Percentiles rank a stretch among this genome's conserved stretches.
Conservation (phyloP, 2,329 filamentous ascomycete genomes). For the Stachybotrys echinatus region DNA sequence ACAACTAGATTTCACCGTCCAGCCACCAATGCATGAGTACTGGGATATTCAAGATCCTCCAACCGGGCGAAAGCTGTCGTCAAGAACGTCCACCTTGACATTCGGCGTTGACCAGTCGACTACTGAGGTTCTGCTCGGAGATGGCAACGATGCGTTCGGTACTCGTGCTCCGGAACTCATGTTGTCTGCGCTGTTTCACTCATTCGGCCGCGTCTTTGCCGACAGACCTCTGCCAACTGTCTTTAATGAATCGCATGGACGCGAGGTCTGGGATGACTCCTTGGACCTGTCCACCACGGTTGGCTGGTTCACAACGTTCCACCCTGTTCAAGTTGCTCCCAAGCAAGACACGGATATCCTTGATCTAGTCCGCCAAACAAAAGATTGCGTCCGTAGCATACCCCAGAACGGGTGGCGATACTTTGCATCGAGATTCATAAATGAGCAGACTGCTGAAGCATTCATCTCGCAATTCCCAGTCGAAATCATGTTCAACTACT, state of each 20-base stretch:
- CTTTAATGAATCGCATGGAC: constrained; percentile 27
- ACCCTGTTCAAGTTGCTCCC: neutral
- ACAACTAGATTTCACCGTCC: too few species aligned
- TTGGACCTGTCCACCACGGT: constrained; percentile 26
- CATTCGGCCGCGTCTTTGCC: constrained; percentile 21
- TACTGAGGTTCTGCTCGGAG: constrained; percentile 9
- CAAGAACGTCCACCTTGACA: neutral
- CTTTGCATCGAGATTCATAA: constrained; percentile 11
- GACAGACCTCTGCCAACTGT: constrained; percentile 21
- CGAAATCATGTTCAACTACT: constrained; percentile 18
- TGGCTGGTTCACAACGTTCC: constrained; percentile 31
- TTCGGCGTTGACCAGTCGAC: neutral
- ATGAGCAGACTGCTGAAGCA: constrained; percentile 12
- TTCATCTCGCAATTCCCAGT: constrained; percentile 27
- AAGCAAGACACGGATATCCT: neutral
- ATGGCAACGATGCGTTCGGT: constrained; percentile 13
- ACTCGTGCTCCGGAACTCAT: constrained; percentile 27
- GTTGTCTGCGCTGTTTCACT: constrained; percentile 18
- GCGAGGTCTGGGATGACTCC: constrained; percentile 21
- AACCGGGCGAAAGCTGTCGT: too few species aligned
- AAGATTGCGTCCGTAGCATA: constrained; percentile 12
- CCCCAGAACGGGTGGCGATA: constrained; percentile 13
- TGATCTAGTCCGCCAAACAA: constrained; percentile 10
- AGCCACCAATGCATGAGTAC: too few species aligned
- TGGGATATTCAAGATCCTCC: too few species aligned